Percentiles rank a stretch among this genome's conserved stretches.
These are phyloP conservation scores for Brassica napus DNA, from an alignment of 345 rosid genomes.

Conservation along the genomic window Da-Ae NC_063445.1:1340501-1341000, in stretches of 20 bases:
- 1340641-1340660: conserved; percentile 4
- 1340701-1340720: conserved; percentile 20
- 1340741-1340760: too few relatives aligned
- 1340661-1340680: conserved; percentile 21
- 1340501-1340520: too few relatives aligned
- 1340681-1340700: conserved; percentile 14
- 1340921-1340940: conserved; percentile 24
- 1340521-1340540: too few relatives aligned
- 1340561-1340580: too few relatives aligned
- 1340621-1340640: too few relatives aligned
- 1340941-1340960: conserved; percentile 39
- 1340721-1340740: conserved; percentile 26
- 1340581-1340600: too few relatives aligned
- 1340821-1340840: conserved; percentile 24
- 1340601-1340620: too few relatives aligned
- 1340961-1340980: conserved; percentile 89
- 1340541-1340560: too few relatives aligned
- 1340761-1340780: too few relatives aligned
- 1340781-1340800: not conserved
- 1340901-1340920: conserved; percentile 4
- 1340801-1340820: conserved; percentile 32
- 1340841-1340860: conserved; percentile 9
- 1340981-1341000: conserved; percentile 82
- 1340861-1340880: not conserved
- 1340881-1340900: not conserved